These are phyloP conservation scores for Durusdinium trenchii DNA, from an alignment of 73 alveolate species.

Conservation along the genomic window DNA sequence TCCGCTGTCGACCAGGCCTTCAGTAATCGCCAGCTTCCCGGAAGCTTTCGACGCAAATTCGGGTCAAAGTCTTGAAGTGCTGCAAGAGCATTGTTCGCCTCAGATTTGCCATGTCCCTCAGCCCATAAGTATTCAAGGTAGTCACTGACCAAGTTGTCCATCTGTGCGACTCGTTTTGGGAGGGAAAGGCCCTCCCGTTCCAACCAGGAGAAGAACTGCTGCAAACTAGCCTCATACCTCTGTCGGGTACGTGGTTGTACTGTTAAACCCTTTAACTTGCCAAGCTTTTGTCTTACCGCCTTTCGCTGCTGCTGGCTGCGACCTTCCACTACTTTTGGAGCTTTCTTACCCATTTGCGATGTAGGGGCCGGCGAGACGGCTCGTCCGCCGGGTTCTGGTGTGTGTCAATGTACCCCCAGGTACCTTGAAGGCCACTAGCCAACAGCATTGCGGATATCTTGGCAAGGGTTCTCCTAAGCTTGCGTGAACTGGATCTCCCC, in stretches of 20 bases:
- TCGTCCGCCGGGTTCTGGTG: not conserved
- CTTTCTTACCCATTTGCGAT: too few relatives aligned
- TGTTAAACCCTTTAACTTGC: not conserved
- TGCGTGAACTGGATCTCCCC: not conserved
- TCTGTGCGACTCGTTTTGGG: too few relatives aligned
- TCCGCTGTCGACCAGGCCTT: not conserved
- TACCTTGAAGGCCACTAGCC: not conserved
- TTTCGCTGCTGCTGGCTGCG: not conserved
- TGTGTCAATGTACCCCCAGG: not conserved
- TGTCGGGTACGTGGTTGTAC: not conserved
- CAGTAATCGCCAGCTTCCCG: too few relatives aligned
- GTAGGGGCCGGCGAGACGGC: not conserved
- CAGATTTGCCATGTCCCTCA: too few relatives aligned
- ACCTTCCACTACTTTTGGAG: too few relatives aligned
- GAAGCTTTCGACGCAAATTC: too few relatives aligned
- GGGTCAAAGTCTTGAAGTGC: too few relatives aligned
- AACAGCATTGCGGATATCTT: not conserved
- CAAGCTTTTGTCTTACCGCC: not conserved
- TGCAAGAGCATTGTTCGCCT: too few relatives aligned
- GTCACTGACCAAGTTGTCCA: too few relatives aligned
- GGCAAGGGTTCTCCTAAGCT: not conserved
- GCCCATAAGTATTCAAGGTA: too few relatives aligned
- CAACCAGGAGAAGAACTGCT: not conserved
- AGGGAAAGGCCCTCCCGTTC: too few relatives aligned
- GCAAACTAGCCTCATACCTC: not conserved